A percentile compares a stretch with the other conserved stretches of the same genome.
Conservation (phyloP, 257 asterid species). For the Solanum tacnaense region DNA sequence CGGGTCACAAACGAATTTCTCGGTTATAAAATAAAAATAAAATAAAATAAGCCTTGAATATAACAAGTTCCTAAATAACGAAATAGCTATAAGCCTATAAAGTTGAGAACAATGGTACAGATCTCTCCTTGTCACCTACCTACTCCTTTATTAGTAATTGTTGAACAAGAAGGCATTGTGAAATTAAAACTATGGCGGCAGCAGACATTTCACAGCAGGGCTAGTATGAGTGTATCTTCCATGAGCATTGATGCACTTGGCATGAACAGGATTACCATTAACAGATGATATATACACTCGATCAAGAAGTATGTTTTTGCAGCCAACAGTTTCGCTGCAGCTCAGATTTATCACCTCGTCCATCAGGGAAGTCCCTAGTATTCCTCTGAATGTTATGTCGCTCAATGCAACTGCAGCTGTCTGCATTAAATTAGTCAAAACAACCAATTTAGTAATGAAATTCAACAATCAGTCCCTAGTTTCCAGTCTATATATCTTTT, state of each 20-base stretch:
- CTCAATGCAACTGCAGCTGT: constrained; percentile 40
- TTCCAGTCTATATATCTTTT: not conserved
- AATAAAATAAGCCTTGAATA: not conserved
- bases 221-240: constrained; percentile 38
- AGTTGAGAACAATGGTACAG: not conserved
- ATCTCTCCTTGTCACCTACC: not conserved
- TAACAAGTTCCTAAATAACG: not conserved
- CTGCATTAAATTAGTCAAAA: constrained; percentile 17
- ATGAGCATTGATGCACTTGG: constrained; percentile 44
- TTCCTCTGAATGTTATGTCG: constrained; percentile 34
- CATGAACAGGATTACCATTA: constrained; percentile 18
- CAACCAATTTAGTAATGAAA: not conserved
- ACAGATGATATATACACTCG: constrained; percentile 30
- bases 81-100: not conserved
- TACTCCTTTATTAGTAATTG: not conserved
- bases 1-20: too few relatives aligned
- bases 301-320: constrained; percentile 28
- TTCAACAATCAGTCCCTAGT: not conserved
- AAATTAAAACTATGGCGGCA: constrained; percentile 13
- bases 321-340: constrained; percentile 36
- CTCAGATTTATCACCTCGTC: constrained; percentile 32
- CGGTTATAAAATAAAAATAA: too few relatives aligned
- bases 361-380: constrained; percentile 44
- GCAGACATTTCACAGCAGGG: constrained; percentile 30
- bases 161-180: not conserved